Evolutionary conservation across 2,329 filamentous ascomycete genomes (phyloP).

Genomic region (Diaporthe vaccinii): DNA sequence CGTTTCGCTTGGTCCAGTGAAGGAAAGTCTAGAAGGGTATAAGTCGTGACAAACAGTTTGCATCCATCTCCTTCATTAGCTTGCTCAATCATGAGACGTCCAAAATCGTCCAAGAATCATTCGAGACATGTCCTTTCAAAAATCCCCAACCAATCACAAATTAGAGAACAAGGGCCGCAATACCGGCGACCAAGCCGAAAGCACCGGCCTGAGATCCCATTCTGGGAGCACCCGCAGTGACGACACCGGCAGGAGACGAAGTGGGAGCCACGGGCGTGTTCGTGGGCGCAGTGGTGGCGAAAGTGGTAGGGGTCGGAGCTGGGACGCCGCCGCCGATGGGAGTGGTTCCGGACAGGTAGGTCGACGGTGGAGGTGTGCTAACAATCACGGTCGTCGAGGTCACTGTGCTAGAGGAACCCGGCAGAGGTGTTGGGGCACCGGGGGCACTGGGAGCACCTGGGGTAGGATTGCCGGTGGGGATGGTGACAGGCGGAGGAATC

Average conservation of each 20-base stretch:
- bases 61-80: slow-evolving; percentile 38
- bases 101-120: slow-evolving; percentile 41
- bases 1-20: slow-evolving; percentile 35
- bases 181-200: slow-evolving; percentile 53
- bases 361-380: slow-evolving; percentile 43
- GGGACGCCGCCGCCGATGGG: slow-evolving; percentile 31
- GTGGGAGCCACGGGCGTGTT: slow-evolving; percentile 49
- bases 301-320: slow-evolving; percentile 16
- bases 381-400: slow-evolving; percentile 40
- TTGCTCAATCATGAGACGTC: slow-evolving; percentile 40
- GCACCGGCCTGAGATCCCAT: slow-evolving; percentile 52
- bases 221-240: slow-evolving; percentile 55
- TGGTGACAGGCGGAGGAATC: slow-evolving; percentile 38
- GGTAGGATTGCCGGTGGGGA: slow-evolving; percentile 35
- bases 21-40: slow-evolving; percentile 43
- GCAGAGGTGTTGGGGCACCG: slow-evolving; percentile 31
- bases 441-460: slow-evolving; percentile 27
- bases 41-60: slow-evolving; percentile 37
- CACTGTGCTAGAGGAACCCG: slow-evolving; percentile 38
- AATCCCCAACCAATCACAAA: not conserved
- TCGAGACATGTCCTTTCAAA: slow-evolving; percentile 6
- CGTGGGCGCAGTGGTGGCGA: slow-evolving; percentile 41
- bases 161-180: slow-evolving; percentile 56
- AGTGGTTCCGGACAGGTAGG: slow-evolving; percentile 42
- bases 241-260: slow-evolving; percentile 44